Conservation (phyloP, 805 yeast species). For the Kodamaea fukazawae region DNA sequence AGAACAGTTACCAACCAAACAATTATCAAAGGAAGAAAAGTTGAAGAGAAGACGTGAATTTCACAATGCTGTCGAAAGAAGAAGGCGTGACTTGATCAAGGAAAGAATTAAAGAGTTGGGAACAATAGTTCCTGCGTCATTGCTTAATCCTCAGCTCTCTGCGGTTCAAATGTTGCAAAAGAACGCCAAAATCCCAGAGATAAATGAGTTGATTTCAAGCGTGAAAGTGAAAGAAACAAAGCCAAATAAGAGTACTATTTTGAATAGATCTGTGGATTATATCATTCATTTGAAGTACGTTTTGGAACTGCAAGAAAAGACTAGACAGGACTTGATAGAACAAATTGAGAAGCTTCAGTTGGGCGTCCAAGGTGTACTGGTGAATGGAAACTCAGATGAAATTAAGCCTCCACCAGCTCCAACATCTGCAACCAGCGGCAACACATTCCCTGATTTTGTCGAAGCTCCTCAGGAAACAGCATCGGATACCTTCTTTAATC, state of each 20-base stretch:
- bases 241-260: slow-evolving; percentile 79
- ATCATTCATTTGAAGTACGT: slow-evolving; percentile 64
- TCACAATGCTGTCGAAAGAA: slow-evolving; percentile 91
- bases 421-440: slow-evolving; percentile 2
- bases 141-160: slow-evolving; percentile 47
- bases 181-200: slow-evolving; percentile 30
- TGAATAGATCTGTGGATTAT: slow-evolving; percentile 78
- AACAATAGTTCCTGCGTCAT: slow-evolving; percentile 71
- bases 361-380: not conserved
- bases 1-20: slow-evolving; percentile 29
- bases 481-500: slow-evolving; percentile 15
- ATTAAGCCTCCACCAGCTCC: slow-evolving; percentile 11
- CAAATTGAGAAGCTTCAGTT: slow-evolving; percentile 8
- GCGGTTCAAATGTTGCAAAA: slow-evolving; percentile 44
- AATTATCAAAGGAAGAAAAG: slow-evolving; percentile 62
- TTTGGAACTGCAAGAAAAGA: slow-evolving; percentile 51
- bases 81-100: slow-evolving; percentile 87
- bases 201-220: slow-evolving; percentile 34
- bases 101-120: slow-evolving; percentile 86
- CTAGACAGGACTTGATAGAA: slow-evolving; percentile 37
- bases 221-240: slow-evolving; percentile 60
- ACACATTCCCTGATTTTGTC: slow-evolving; percentile 3
- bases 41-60: slow-evolving; percentile 77
- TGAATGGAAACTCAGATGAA: not conserved
- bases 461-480: slow-evolving; percentile 4